Conservation (phyloP, 441 rosid genomes). For the Eruca vesicaria region DNA sequence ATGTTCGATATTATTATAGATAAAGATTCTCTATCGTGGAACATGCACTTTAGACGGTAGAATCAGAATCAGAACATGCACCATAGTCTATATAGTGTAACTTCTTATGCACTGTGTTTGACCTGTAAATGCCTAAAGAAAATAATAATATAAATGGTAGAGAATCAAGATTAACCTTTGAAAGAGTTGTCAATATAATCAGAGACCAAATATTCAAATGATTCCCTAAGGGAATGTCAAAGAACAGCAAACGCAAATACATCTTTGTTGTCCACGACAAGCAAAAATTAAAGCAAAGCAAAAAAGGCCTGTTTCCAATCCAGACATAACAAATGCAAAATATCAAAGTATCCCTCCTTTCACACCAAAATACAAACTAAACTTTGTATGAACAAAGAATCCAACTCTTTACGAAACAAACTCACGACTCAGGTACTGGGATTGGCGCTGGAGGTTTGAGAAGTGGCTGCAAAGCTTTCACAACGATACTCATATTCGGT, state of each 20-base stretch:
- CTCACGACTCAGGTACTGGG: constrained; percentile 40
- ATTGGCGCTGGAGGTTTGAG: constrained; percentile 49
- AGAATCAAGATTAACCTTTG: not conserved
- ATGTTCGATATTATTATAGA: not conserved
- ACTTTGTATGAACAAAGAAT: constrained; percentile 18
- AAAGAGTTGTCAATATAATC: not conserved
- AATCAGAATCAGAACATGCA: not conserved
- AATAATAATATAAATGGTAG: not conserved
- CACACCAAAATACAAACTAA: constrained; percentile 12
- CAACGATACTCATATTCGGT: constrained; percentile 78
- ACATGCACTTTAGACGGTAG: not conserved
- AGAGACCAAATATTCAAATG: constrained; percentile 4
- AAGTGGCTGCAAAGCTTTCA: constrained; percentile 74
- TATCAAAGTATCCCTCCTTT: not conserved
- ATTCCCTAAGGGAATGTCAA: not conserved
- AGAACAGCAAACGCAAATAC: not conserved
- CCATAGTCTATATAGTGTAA: too few species aligned
- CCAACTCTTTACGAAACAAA: constrained; percentile 3
- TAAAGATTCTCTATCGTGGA: not conserved
- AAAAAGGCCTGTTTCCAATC: not conserved
- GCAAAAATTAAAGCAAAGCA: not conserved
- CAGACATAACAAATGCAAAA: constrained; percentile 5
- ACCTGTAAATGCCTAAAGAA: not conserved
- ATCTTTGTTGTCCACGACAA: not conserved
- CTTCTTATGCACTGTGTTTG: not conserved